A percentile compares a stretch with the other conserved stretches of the same genome.
These are phyloP conservation scores for Starmera caribaea DNA, from an alignment of 805 yeast genomes.

Conservation along the genomic window DNA sequence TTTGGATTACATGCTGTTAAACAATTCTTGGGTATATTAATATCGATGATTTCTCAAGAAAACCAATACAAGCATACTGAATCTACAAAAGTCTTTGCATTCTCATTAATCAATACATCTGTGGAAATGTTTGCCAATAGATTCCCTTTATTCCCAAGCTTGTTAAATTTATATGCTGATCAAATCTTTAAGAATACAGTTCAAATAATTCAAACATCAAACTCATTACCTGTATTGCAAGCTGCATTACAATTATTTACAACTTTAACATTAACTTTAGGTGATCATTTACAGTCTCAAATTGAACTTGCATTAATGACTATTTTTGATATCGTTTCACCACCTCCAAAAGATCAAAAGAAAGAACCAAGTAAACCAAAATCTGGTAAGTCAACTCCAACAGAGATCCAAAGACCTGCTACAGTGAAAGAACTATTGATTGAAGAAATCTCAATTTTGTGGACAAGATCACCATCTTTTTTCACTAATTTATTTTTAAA, in stretches of 20 bases:
- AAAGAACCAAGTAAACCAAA: conserved; percentile 5
- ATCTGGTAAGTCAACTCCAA: conserved; percentile 23
- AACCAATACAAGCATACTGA: conserved; percentile 82
- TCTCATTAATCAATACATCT: conserved; percentile 65
- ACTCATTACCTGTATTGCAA: conserved; percentile 63
- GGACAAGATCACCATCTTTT: conserved; percentile 73
- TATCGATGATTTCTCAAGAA: conserved; percentile 73
- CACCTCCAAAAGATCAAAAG: conserved; percentile 23
- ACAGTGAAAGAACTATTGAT: conserved; percentile 69
- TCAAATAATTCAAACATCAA: conserved; percentile 65
- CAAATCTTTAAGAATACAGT: conserved; percentile 80
- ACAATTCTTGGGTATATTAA: conserved; percentile 65
- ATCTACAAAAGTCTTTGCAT: conserved; percentile 73
- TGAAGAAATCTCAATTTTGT: conserved; percentile 72
- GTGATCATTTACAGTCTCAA: conserved; percentile 63
- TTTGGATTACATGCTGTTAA: conserved; percentile 70
- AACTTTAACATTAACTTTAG: conserved; percentile 59
- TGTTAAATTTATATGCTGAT: conserved; percentile 63
- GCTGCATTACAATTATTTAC: conserved; percentile 69
- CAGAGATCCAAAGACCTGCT: conserved; percentile 18
- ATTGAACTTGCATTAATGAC: conserved; percentile 63
- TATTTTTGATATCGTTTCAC: conserved; percentile 44
- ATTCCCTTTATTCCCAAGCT: conserved; percentile 50
- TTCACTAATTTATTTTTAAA: conserved; percentile 70
- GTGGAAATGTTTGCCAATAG: conserved; percentile 70